phyloP scores from a whole-genome alignment of 352 stramenopile species.

The Globisporangium radiosum region DNA sequence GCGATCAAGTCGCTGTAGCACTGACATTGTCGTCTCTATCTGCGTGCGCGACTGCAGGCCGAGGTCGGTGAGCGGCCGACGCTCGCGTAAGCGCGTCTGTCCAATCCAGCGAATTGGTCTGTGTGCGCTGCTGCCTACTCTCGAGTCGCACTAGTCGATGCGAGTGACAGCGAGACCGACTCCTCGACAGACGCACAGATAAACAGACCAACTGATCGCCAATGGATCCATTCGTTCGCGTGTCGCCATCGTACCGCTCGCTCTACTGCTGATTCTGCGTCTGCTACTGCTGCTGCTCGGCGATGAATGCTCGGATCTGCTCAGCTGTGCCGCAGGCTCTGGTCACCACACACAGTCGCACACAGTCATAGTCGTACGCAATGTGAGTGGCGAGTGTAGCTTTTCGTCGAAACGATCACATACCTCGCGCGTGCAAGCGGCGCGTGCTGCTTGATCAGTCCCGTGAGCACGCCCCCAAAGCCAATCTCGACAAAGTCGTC shows the following conservation, averaged over 20 bases:
- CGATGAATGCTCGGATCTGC: slow-evolving; percentile 45
- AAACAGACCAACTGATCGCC: not conserved
- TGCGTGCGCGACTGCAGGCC: slow-evolving; percentile 9
- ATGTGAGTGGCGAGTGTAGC: too few relatives aligned
- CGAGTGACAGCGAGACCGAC: not conserved
- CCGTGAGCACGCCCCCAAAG: slow-evolving; percentile 58
- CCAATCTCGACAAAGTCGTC: slow-evolving; percentile 66
- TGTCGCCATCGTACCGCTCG: not conserved
- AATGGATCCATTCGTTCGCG: not conserved
- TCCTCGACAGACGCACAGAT: not conserved
- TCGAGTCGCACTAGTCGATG: not conserved
- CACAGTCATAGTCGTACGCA: not conserved
- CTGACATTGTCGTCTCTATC: not conserved
- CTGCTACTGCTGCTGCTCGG: slow-evolving; percentile 1
- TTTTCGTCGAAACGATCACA: not conserved
- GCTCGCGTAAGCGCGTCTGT: slow-evolving; percentile 24
- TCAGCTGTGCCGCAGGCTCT: slow-evolving; percentile 50
- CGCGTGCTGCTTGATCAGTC: slow-evolving; percentile 70
- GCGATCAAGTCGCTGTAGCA: too few relatives aligned
- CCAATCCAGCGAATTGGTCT: too few relatives aligned
- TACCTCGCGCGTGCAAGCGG: slow-evolving; percentile 22
- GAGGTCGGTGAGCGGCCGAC: slow-evolving; percentile 62
- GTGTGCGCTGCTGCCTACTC: too few relatives aligned
- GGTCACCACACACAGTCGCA: slow-evolving; percentile 12
- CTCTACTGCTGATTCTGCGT: not conserved